phyloP scores from a whole-genome alignment of 768 basidiomycete species.

The Inosperma sp. region DNA sequence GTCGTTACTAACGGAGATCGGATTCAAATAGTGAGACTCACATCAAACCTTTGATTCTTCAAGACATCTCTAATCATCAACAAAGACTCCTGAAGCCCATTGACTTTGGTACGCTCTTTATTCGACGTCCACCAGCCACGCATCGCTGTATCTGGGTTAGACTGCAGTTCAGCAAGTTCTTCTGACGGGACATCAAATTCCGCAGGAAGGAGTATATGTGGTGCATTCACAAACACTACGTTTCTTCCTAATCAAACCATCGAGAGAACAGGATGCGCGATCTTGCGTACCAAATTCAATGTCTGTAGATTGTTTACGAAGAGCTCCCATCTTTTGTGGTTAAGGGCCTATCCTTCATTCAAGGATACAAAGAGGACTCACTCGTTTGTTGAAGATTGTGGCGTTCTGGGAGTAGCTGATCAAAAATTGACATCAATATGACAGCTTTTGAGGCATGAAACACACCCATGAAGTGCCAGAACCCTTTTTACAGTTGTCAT shows the following conservation, averaged over 20 bases:
- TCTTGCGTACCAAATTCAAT: slow-evolving; percentile 55
- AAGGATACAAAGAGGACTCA: slow-evolving; percentile 27
- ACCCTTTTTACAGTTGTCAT: slow-evolving; percentile 27
- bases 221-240: slow-evolving; percentile 71
- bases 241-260: neutral
- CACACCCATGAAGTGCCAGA: slow-evolving; percentile 42
- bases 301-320: slow-evolving; percentile 64
- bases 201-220: slow-evolving; percentile 59
- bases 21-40: slow-evolving; percentile 30
- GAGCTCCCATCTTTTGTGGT: slow-evolving; percentile 54
- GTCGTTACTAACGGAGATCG: slow-evolving; percentile 1
- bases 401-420: slow-evolving; percentile 70
- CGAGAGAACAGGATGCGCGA: neutral
- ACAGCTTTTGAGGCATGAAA: neutral
- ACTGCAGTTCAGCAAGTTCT: slow-evolving; percentile 27
- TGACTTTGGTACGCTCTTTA: slow-evolving; percentile 43
- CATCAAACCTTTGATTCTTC: slow-evolving; percentile 59
- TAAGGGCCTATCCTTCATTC: neutral
- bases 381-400: slow-evolving; percentile 65
- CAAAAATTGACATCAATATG: neutral
- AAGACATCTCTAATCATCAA: slow-evolving; percentile 52
- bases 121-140: slow-evolving; percentile 72
- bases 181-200: slow-evolving; percentile 48
- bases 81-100: slow-evolving; percentile 58
- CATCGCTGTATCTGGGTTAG: slow-evolving; percentile 55